phyloP scores from a whole-genome alignment of 768 basidiomycete species.

The Suillus subluteus region DNA sequence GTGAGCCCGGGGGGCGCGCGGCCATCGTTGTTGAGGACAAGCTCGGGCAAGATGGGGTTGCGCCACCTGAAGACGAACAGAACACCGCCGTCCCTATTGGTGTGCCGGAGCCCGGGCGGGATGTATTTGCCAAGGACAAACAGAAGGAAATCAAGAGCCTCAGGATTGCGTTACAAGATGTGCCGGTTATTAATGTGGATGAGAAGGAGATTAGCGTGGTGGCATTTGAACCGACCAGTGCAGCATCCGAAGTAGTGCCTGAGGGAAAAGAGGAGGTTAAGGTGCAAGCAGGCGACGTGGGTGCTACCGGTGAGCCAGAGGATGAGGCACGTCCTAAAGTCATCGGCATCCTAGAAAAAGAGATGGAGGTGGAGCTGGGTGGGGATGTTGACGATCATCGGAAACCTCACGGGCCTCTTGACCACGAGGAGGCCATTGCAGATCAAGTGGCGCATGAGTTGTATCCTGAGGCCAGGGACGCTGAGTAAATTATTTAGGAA shows the following conservation, averaged over 20 bases:
- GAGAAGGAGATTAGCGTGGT: conserved; percentile 43
- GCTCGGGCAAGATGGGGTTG: conserved; percentile 24
- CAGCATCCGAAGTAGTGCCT: background rate
- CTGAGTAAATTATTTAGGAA: conserved; percentile 8
- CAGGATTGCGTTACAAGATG: conserved; percentile 16
- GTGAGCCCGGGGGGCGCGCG: conserved; percentile 55
- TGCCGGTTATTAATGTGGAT: conserved; percentile 13
- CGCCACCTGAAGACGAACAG: conserved; percentile 21
- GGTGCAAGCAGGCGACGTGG: conserved; percentile 3
- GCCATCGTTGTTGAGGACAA: conserved; percentile 57
- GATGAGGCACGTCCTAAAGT: conserved; percentile 1
- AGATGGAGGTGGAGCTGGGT: conserved; percentile 15
- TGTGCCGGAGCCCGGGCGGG: conserved; percentile 71
- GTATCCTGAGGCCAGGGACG: conserved; percentile 43
- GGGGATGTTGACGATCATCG: conserved; percentile 13
- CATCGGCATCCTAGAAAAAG: conserved; percentile 12
- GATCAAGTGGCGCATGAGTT: conserved; percentile 57
- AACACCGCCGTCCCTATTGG: conserved; percentile 47
- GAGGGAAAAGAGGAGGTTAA: conserved; percentile 14
- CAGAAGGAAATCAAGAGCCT: conserved; percentile 54
- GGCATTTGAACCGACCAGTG: conserved; percentile 6
- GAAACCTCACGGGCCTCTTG: conserved; percentile 45
- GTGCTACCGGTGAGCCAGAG: conserved; percentile 4
- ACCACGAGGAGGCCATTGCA: conserved; percentile 53
- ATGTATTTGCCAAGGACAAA: conserved; percentile 66